phyloP scores from a whole-genome alignment of 495 filamentous ascomycete genomes.

The Xanthoparmelia taractica region DNA sequence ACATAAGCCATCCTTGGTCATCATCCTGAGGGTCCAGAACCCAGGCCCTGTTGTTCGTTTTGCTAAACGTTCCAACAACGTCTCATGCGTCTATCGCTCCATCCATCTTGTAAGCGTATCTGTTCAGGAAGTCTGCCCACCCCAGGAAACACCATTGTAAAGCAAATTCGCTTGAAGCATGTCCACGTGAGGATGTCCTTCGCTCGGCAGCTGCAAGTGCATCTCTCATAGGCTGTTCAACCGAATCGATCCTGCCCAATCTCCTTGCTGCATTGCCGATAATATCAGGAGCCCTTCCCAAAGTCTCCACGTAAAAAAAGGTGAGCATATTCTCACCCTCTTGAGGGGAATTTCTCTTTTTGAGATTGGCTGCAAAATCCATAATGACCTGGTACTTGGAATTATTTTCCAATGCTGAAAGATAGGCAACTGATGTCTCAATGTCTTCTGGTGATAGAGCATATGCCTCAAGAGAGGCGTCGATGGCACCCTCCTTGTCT shows the following conservation, averaged over 20 bases:
- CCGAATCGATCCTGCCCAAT: background rate
- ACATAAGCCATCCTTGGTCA: background rate
- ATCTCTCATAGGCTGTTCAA: background rate
- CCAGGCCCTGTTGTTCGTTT: background rate
- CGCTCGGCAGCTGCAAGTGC: background rate
- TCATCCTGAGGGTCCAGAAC: background rate
- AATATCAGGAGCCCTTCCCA: background rate
- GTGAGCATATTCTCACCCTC: conserved; percentile 2
- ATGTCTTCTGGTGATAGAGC: background rate
- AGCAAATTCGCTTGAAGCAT: background rate
- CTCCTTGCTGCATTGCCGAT: background rate
- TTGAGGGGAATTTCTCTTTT: background rate
- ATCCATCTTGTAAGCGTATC: background rate
- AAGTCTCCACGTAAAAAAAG: background rate
- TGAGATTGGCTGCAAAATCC: background rate
- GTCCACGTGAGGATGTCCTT: background rate
- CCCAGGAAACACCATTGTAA: background rate
- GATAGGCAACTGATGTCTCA: background rate
- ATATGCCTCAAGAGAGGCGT: background rate
- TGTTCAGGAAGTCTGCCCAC: background rate
- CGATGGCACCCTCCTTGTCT: background rate
- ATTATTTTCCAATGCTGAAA: background rate
- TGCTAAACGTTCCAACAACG: background rate
- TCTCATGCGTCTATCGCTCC: background rate
- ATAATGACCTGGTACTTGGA: background rate